Conservation (phyloP, 2,329 filamentous ascomycete species). For the Fusarium dlaminii region DNA sequence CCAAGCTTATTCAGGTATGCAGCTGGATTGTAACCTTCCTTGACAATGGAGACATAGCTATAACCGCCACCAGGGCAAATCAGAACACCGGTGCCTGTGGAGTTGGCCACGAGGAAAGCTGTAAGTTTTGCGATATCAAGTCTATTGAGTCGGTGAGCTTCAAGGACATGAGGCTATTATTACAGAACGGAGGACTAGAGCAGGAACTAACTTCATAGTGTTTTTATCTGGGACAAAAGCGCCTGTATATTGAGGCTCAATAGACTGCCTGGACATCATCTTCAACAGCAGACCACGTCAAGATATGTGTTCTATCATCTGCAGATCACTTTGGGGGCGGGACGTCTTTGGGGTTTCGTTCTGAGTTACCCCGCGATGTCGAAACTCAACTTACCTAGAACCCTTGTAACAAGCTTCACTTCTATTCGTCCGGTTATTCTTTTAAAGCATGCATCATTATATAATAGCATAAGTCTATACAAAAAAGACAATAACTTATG, state of each 20-base stretch:
- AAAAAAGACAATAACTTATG: neutral
- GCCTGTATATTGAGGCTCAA: neutral
- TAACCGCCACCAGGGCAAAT: constrained; percentile 20
- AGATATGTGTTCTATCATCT: neutral
- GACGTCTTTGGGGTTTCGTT: neutral
- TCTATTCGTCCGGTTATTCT: neutral
- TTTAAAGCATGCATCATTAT: neutral
- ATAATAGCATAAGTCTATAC: neutral
- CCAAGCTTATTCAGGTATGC: constrained; percentile 10
- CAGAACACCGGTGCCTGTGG: neutral
- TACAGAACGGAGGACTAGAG: neutral
- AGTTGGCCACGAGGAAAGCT: neutral
- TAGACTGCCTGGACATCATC: neutral
- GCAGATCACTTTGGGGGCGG: neutral
- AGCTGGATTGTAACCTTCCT: constrained; percentile 12
- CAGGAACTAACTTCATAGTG: neutral
- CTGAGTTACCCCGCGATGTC: neutral
- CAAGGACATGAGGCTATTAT: neutral
- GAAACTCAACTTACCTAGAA: neutral
- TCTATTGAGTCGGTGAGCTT: neutral
- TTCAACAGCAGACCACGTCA: neutral
- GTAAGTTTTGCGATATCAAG: neutral
- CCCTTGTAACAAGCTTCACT: neutral
- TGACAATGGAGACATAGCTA: constrained; percentile 2
- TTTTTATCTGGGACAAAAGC: neutral